These are phyloP conservation scores for Lineolata rhizophorae DNA, from an alignment of 495 filamentous ascomycete species.

Conservation along the genomic window DNA sequence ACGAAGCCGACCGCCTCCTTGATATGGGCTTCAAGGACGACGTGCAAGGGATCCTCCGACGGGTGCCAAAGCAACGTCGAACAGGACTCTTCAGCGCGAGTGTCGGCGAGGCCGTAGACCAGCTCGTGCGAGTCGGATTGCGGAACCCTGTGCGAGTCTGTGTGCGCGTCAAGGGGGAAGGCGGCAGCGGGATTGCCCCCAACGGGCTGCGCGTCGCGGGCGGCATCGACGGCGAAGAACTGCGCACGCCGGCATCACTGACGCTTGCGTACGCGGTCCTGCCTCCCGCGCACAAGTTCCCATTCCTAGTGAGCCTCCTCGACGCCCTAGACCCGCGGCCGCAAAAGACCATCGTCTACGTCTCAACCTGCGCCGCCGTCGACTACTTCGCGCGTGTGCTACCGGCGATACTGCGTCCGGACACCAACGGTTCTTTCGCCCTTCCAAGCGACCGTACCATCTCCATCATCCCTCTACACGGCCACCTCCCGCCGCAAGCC, in stretches of 20 bases:
- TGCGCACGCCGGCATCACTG: slow-evolving; percentile 71
- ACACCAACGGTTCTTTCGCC: not conserved
- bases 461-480: slow-evolving; percentile 60
- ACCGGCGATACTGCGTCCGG: slow-evolving; percentile 28
- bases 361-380: slow-evolving; percentile 87
- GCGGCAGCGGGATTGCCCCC: too few relatives aligned
- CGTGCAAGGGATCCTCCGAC: slow-evolving; percentile 60
- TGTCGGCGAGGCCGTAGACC: slow-evolving; percentile 74
- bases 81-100: slow-evolving; percentile 89
- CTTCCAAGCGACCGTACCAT: slow-evolving; percentile 31
- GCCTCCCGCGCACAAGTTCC: slow-evolving; percentile 54
- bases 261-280: slow-evolving; percentile 72
- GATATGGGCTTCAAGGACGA: slow-evolving; percentile 93
- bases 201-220: slow-evolving; percentile 82
- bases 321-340: slow-evolving; percentile 44
- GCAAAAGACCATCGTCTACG: slow-evolving; percentile 75
- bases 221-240: slow-evolving; percentile 50
- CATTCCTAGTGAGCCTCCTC: slow-evolving; percentile 49
- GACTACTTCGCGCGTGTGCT: slow-evolving; percentile 75
- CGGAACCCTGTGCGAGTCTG: slow-evolving; percentile 84
- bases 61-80: slow-evolving; percentile 76
- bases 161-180: slow-evolving; percentile 67
- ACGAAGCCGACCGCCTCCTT: slow-evolving; percentile 81
- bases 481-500: slow-evolving; percentile 62
- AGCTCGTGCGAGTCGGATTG: slow-evolving; percentile 79